A percentile compares a stretch with the other conserved stretches of the same genome.
Conservation (phyloP, 306 rosid genomes). For the Albizia julibrissin region DNA sequence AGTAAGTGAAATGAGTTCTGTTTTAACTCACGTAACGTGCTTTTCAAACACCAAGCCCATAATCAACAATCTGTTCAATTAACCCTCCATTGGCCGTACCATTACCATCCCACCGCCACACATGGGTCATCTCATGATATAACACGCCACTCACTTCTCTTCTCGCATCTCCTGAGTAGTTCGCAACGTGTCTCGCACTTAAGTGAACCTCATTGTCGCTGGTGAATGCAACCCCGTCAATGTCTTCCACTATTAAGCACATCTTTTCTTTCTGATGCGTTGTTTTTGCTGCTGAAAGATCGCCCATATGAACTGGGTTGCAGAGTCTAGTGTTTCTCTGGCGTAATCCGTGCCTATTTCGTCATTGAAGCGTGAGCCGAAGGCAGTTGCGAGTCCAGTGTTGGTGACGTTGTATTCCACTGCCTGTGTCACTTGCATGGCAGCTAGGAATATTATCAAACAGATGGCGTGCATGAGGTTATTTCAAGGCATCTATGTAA, state of each 20-base stretch:
- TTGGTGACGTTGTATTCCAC: slow-evolving; percentile 45
- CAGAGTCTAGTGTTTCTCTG: background rate
- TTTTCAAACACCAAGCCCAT: no score
- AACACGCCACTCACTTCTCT: slow-evolving; percentile 35
- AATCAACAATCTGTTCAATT: slow-evolving; percentile 44
- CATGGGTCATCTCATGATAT: slow-evolving; percentile 45
- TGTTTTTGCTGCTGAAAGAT: slow-evolving; percentile 24
- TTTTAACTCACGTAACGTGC: no score
- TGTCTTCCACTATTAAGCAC: slow-evolving; percentile 37
- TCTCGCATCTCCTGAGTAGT: slow-evolving; percentile 15
- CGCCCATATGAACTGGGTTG: background rate
- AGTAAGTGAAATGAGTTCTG: no score
- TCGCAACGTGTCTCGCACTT: slow-evolving; percentile 11
- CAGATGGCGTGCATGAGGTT: slow-evolving; percentile 2
- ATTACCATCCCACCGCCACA: slow-evolving; percentile 42
- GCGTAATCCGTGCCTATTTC: background rate
- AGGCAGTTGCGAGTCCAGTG: background rate
- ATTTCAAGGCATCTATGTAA: slow-evolving; percentile 1
- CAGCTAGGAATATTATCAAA: slow-evolving; percentile 31
- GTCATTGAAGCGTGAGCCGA: background rate
- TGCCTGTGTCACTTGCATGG: slow-evolving; percentile 31
- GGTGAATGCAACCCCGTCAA: slow-evolving; percentile 30
- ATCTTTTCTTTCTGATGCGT: slow-evolving; percentile 20
- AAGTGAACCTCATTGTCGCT: slow-evolving; percentile 39
- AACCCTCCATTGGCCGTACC: slow-evolving; percentile 17